phyloP scores from a whole-genome alignment of 208 protist species.

The Trypanosoma congolense region DNA sequence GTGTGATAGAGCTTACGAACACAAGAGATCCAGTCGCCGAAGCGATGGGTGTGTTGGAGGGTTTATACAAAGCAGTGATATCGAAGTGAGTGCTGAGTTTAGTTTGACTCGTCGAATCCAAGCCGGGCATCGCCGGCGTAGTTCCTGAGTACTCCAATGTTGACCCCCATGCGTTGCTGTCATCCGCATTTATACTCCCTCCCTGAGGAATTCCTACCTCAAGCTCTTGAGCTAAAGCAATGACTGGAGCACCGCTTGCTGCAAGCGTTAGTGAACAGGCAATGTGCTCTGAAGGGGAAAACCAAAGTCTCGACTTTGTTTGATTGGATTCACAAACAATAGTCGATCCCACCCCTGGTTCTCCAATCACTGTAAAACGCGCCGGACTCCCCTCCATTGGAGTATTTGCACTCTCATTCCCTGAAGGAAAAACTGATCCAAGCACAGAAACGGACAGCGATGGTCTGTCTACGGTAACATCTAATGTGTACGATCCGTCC shows the following conservation, averaged over 20 bases:
- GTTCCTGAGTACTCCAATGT: too few species aligned
- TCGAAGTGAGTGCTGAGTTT: too few species aligned
- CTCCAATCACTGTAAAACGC: constrained; percentile 54
- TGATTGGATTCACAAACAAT: constrained; percentile 36
- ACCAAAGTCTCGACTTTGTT: constrained; percentile 49
- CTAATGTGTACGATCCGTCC: constrained; percentile 58
- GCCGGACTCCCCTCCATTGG: constrained; percentile 64
- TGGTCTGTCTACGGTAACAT: constrained; percentile 21
- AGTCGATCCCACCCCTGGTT: constrained; percentile 40
- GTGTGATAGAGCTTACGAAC: too few species aligned
- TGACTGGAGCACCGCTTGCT: constrained; percentile 41
- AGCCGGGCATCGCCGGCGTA: too few species aligned
- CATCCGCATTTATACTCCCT: constrained; percentile 22
- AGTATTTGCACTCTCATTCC: constrained; percentile 18
- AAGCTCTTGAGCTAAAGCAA: constrained; percentile 55
- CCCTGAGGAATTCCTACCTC: constrained; percentile 47
- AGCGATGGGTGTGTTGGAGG: too few species aligned
- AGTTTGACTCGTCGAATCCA: too few species aligned
- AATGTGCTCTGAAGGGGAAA: constrained; percentile 43
- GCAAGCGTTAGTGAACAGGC: constrained; percentile 40
- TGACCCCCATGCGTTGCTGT: constrained; percentile 16
- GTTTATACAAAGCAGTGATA: too few species aligned
- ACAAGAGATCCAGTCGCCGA: too few species aligned
- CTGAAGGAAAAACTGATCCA: constrained; percentile 27
- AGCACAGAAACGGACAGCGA: constrained; percentile 26